A percentile compares a stretch with the other conserved stretches of the same genome.
phyloP scores from a whole-genome alignment of 768 basidiomycete species.

The Agrocybe chaxingu region DNA sequence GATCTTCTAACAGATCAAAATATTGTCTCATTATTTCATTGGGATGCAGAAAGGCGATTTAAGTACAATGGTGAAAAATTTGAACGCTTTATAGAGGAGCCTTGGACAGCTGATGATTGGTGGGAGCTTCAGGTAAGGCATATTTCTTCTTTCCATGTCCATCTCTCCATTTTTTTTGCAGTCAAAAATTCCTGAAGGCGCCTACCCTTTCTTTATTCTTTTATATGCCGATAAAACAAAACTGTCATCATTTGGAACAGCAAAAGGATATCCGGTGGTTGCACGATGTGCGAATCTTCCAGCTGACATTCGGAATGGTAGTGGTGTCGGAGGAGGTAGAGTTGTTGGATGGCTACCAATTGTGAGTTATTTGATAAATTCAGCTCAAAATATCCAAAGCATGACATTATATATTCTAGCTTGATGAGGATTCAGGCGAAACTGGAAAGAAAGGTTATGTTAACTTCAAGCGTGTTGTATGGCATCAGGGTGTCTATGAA shows the following conservation, averaged over 20 bases:
- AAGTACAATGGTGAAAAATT: slow-evolving; percentile 23
- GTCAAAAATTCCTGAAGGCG: not conserved
- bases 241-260: no score
- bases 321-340: no score
- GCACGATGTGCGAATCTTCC: no score
- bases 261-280: no score
- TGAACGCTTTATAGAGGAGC: slow-evolving; percentile 30
- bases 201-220: no score
- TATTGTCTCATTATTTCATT: slow-evolving; percentile 15
- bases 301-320: no score
- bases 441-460: slow-evolving; percentile 26
- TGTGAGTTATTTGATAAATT: slow-evolving; percentile 9
- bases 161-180: not conserved
- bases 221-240: no score
- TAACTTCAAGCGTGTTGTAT: slow-evolving; percentile 31
- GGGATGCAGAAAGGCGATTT: slow-evolving; percentile 8
- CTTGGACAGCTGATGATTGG: slow-evolving; percentile 31
- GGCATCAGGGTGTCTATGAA: slow-evolving; percentile 31
- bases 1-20: slow-evolving; percentile 23
- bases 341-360: no score
- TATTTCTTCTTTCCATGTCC: not conserved
- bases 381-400: slow-evolving; percentile 22
- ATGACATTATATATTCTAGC: slow-evolving; percentile 14
- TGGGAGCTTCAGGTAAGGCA: slow-evolving; percentile 34
- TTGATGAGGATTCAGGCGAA: slow-evolving; percentile 26